These are phyloP conservation scores for Phycomyces nitens DNA, from an alignment of 192 early-diverging fungal species.

Conservation along the genomic window DNA sequence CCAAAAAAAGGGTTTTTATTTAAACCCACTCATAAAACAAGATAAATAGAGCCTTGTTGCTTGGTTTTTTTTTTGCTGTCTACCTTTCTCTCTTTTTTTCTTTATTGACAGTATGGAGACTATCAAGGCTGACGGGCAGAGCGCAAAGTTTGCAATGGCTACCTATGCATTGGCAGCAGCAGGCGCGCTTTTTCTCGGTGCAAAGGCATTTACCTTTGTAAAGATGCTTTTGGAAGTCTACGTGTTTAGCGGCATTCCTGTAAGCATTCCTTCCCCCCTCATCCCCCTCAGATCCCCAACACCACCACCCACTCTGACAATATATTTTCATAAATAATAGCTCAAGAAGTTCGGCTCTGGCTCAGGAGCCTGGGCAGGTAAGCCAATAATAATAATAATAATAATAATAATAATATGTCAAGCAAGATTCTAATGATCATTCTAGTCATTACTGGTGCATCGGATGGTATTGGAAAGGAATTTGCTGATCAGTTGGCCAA, in stretches of 20 bases:
- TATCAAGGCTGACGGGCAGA: conserved; percentile 7
- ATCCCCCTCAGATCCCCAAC: too few relatives aligned
- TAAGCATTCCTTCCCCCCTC: conserved; percentile 6
- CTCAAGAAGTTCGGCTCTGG: conserved; percentile 55
- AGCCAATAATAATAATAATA: conserved; percentile 2
- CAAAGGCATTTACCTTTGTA: conserved; percentile 36
- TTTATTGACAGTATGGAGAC: background rate
- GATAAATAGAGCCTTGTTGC: background rate
- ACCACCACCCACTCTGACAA: too few relatives aligned
- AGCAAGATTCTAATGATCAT: background rate
- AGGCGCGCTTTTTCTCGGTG: conserved; percentile 31
- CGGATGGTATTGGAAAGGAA: conserved; percentile 95
- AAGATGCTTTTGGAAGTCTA: conserved; percentile 25
- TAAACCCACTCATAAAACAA: too few relatives aligned
- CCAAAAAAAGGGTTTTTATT: too few relatives aligned
- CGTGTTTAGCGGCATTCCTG: conserved; percentile 22
- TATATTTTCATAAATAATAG: too few relatives aligned
- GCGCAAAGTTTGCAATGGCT: background rate
- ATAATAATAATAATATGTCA: too few relatives aligned
- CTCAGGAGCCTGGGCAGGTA: conserved; percentile 61
- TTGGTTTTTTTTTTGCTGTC: background rate
- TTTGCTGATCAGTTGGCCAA: conserved; percentile 88
- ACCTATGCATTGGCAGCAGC: conserved; percentile 31
- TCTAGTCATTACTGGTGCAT: conserved; percentile 88
- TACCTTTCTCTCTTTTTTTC: conserved; percentile 4